Evolutionary conservation across 345 rosid species (phyloP), one percentile per base, ranked within the genome.

Genomic region (Hirschfeldia incana): DNA sequence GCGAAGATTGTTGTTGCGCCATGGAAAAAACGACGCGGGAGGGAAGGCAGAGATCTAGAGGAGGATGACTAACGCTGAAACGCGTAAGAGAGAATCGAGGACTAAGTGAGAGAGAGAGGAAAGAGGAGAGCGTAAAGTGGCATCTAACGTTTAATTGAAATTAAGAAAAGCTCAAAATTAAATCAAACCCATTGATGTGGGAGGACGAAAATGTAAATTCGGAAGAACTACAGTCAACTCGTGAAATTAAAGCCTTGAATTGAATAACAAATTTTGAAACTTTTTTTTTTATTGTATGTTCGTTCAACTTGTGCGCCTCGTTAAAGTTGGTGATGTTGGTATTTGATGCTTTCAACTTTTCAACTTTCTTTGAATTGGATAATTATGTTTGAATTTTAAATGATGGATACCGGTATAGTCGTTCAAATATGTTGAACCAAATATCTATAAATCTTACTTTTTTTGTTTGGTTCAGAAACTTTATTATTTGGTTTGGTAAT

Each of bases 1-100:
- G 81, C 6, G 53, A 44, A 16, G 91, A 67, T 75, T 90, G 91
- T 75, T 90, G 91, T 28, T 90, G 92, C 80, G 89, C 91, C 94
- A 88, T n/a, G n/a, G n/a, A n/a, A n/a, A n/a, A n/a, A n/a, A n/a
- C n/a, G n/a, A n/a, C n/a, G n/a, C 32, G 72, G 32, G 32, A 29
- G 4, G 13, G 74, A 46, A 65, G 70, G 26, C 49, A 65, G 73
- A 44, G 77, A 76, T 80, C 80, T 80, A 76, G 76, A 75, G 73
- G 70, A 37, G 7, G 5, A 80, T n/a, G 80, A 80, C 76, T 65
- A 32, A 75, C 82, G 78, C 75, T 68, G 78, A 73, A 79, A 79
- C 79, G 83, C 79, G 79, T 74, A 62, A 29, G 32, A 29, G 72
- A 80, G 79, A 80, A 53, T 32, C 72, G 53, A 76, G 46, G 83